Percentiles rank a stretch among this genome's conserved stretches.
These are phyloP conservation scores for Aspergillus nanangensis DNA, from an alignment of 495 filamentous ascomycete species.

Conservation along the genomic window DNA sequence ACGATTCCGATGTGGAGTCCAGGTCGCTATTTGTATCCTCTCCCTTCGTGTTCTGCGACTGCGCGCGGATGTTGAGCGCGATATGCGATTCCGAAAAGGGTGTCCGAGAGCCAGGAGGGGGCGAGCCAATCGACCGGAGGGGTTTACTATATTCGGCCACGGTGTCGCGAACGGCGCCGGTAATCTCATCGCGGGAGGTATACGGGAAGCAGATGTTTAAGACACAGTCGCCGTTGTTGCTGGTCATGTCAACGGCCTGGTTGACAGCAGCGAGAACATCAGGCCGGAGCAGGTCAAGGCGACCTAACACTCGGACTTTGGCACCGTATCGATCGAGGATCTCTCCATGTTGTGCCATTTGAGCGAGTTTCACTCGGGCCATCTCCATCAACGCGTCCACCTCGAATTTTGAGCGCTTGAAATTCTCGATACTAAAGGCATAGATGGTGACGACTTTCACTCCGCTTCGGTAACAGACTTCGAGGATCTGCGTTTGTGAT, in stretches of 20 bases:
- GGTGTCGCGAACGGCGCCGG: conserved; percentile 80
- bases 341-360: conserved; percentile 89
- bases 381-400: conserved; percentile 98
- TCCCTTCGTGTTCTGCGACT: conserved; percentile 41
- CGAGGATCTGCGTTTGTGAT: conserved; percentile 71
- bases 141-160: conserved; percentile 77
- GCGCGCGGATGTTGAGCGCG: conserved; percentile 68
- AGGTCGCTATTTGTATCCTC: conserved; percentile 35
- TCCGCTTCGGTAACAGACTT: conserved; percentile 95
- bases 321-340: conserved; percentile 91
- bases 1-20: conserved; percentile 33
- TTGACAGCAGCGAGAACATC: conserved; percentile 89
- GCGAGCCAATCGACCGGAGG: conserved; percentile 33
- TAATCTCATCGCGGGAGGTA: conserved; percentile 94
- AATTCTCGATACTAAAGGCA: conserved; percentile 98
- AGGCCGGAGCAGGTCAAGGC: conserved; percentile 70
- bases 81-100: conserved; percentile 86
- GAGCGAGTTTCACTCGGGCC: conserved; percentile 87
- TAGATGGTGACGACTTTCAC: conserved; percentile 95
- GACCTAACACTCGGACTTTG: conserved; percentile 75
- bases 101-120: conserved; percentile 41
- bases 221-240: conserved; percentile 73
- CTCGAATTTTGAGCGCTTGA: conserved; percentile 96
- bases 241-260: conserved; percentile 75
- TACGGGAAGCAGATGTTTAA: conserved; percentile 98